Percentiles rank a stretch among this genome's conserved stretches.
Evolutionary conservation across 2,329 filamentous ascomycete genomes (phyloP).

Genomic region (Alternaria metachromatica): DNA sequence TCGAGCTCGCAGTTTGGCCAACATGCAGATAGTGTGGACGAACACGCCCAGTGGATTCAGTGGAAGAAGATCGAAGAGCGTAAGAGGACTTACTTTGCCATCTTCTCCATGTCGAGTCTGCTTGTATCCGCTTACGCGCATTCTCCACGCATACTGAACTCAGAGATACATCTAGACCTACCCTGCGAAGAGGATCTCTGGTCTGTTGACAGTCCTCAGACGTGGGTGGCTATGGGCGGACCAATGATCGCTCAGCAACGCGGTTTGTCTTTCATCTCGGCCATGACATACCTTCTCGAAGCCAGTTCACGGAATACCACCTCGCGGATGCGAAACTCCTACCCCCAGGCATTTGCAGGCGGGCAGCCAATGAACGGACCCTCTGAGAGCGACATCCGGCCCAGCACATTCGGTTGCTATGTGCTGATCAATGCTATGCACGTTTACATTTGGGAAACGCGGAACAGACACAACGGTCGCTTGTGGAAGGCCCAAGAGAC

Average conservation of each 20-base stretch:
- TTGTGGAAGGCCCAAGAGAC: conserved; percentile 92
- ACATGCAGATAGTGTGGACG: conserved; percentile 56
- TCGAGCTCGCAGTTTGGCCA: conserved; percentile 35
- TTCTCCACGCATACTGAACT: conserved; percentile 88
- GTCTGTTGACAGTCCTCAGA: conserved; percentile 80
- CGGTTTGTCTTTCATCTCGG: conserved; percentile 78
- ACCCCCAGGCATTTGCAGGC: conserved; percentile 58
- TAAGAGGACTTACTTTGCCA: conserved; percentile 88
- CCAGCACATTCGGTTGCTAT: conserved; percentile 90
- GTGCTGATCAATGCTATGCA: conserved; percentile 93
- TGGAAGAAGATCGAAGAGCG: conserved; percentile 92
- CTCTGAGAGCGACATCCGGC: conserved; percentile 70
- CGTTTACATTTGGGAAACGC: conserved; percentile 98
- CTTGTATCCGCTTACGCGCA: conserved; percentile 94
- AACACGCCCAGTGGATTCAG: conserved; percentile 80
- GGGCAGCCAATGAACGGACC: conserved; percentile 57
- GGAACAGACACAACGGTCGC: conserved; percentile 85
- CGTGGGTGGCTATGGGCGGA: conserved; percentile 81
- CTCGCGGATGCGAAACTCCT: conserved; percentile 45
- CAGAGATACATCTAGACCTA: conserved; percentile 85
- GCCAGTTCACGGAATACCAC: conserved; percentile 70
- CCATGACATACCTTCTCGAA: conserved; percentile 79
- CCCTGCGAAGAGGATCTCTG: conserved; percentile 95
- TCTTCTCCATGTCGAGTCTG: conserved; percentile 90
- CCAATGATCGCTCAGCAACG: conserved; percentile 71